Base-by-base conservation (phyloP, 2,329 filamentous ascomycete species). In the Neonectria sp. region DNA sequence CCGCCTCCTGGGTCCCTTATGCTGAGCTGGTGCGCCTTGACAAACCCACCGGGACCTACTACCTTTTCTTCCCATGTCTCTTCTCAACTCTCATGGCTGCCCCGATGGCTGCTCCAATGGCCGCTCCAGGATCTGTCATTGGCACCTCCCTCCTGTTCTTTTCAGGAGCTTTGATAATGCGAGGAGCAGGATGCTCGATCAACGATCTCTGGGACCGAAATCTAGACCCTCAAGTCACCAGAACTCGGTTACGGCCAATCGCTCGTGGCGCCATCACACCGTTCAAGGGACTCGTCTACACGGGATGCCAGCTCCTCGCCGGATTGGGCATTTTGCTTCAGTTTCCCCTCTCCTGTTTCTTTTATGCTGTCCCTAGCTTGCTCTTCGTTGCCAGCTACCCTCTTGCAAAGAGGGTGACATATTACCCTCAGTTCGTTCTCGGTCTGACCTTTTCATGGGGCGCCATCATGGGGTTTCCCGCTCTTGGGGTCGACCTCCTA, bases 171-270 rank as follows among this genome's bases (percentile, higher is more conserved):
- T 79, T 97, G 51, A 88, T 97, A 71, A 96, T 97, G 93, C 92
- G 95, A 68, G 93, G 95, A 55, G 93, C 94, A 24, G 94, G 94
- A 58, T 97, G 95, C 80, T 92, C 92, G 21, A 94, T 97, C 82
- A 97, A 97, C 78, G 95, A 97, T 78, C 89, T 97, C 57, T 95
- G 94, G 92, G 95, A 97, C 80, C 90, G 93, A 61, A 93, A 96
- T 73, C 90, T 97, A 17, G 95, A 97, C 80, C 91, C 92, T 7
- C 89, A 94, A 69, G 94, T 97, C 15, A 82, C 88, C 2, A 89
- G 95, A 55, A 97, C 93, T 6, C 89, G 91, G 15, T 84, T 94
- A 35, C 91, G 95, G 17, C 95, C 95, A 3, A 92, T 97, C 68
- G 94, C 95, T 1, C 89, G 95, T 13, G 88, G 92, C 37, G 94